Base-by-base conservation (phyloP, 148 eudicot species). In the Cornus suecica region DNA sequence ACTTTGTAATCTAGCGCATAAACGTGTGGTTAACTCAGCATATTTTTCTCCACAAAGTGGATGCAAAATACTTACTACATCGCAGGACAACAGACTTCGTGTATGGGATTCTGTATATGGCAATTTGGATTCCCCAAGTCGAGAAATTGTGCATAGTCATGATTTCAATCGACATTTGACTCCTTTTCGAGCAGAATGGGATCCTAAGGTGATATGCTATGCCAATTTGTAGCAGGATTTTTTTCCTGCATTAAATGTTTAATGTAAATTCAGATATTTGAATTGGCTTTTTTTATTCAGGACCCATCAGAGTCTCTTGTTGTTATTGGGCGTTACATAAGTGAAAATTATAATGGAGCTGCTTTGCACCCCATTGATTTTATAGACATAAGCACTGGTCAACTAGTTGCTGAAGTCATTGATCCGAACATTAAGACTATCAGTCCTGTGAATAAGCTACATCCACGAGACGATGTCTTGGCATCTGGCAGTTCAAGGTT, bases 91-190 rank as follows among this genome's bases (percentile, higher is more conserved):
- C 78, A 89, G 99, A 29, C 77, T 95, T 70, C 94, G 97, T 74
- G 90, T 92, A 68, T 95, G 99, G 99, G 97, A 92, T 78, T 89
- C 93, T 32, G 85, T 95, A 68, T 90, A 70, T 80, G 94, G 92
- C 74, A 80, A 88, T 85, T 54, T 95, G 82, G 94, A 91, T 66
- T 80, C 88, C 58, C 97, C 99, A 74, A 95, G 99, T 81, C 86
- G 99, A 72, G 97, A 92, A 86, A 95, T 95, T 69, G 99, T 95
- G 23, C 97, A 95, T 75, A 95, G 99, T 80, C 99, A 95, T 76
- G 97, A 95, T 90, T 95, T 95, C 75, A 95, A 95, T 79, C 77
- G 99, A 70, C 90, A 95, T 81, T 77, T 95, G 79, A 95, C 99
- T 66, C 87, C 97, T 71, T 95, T 95, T 58, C 86, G 90, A 51